Evolutionary conservation across 768 basidiomycete genomes (phyloP), one percentile per base, ranked within the genome.

Genomic region (Termitomyces bulborhizus): DNA sequence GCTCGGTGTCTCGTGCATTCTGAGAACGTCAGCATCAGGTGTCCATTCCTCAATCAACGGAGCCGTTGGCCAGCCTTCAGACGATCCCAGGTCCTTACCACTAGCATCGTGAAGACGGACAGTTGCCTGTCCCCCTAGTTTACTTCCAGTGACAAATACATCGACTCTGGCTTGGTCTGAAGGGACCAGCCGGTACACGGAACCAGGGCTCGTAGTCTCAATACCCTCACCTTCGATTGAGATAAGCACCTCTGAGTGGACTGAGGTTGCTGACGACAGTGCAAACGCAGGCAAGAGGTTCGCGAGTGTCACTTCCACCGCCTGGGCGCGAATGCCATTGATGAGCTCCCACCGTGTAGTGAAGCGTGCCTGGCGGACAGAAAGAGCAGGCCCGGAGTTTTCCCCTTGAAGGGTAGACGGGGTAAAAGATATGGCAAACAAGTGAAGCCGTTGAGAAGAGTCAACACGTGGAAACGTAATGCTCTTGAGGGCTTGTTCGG

Each of bases 151-250:
- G 2, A 81, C 72, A 11, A 77, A 66, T 0, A 84, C 78, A 31
- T 81, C 75, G 15, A 82, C 69, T 3, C 74, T 70, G 4, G 62
- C 71, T 51, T 83, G 81, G 60, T 84, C 83, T 15, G 68, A 74
- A 0, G 79, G 71, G 8, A 79, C 72, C 1, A 84, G 66, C 29
- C 84, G 76, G 51, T 71, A 60, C 6, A 84, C 44, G 1, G 64
- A 57, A 1, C 76, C 84, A 0, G 72, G 63, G 3, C 41, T 44
- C 40, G 81, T 65, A 0, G 82, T 85, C 16, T 61, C 66, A 15
- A 83, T 63, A 0, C 72, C 73, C 37, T 62, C 36, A 0, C 76
- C 76, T 0, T 46, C 60, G 16, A 79, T 60, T n/a, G 71, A 69
- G 13, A 79, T 60, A 21, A 66, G 60, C 54, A 76, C 71, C 21